These are phyloP conservation scores for Yamadazyma spencermartinsiae DNA, from an alignment of 1,139 yeast species.

Conservation along the genomic window DNA sequence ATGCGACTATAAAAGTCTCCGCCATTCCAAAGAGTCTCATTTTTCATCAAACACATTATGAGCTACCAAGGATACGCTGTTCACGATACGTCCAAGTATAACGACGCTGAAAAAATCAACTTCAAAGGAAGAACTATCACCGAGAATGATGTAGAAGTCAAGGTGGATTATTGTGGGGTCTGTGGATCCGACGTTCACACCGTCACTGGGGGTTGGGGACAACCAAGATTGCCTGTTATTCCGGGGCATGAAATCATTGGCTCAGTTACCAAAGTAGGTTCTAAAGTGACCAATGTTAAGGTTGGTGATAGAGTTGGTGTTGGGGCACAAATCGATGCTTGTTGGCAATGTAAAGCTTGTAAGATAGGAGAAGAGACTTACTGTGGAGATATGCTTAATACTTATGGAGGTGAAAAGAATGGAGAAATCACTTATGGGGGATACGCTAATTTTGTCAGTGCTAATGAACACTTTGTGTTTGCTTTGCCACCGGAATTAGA, in stretches of 20 bases:
- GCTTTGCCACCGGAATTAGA: conserved; percentile 52
- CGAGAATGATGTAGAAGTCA: conserved; percentile 46
- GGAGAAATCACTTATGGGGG: conserved; percentile 54
- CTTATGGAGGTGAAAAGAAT: conserved; percentile 41
- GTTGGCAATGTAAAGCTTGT: conserved; percentile 50
- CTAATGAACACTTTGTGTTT: conserved; percentile 51
- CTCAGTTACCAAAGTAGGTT: conserved; percentile 48
- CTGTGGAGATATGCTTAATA: conserved; percentile 41
- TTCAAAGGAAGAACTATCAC: conserved; percentile 42
- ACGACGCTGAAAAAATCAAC: conserved; percentile 40
- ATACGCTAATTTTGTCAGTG: conserved; percentile 53
- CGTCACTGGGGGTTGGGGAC: conserved; percentile 43
- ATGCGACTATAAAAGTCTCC: not conserved
- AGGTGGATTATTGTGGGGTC: conserved; percentile 54
- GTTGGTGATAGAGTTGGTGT: conserved; percentile 61
- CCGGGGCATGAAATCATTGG: conserved; percentile 55
- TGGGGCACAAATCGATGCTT: conserved; percentile 53
- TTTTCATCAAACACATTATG: conserved; percentile 1
- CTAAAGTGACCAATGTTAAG: conserved; percentile 41
- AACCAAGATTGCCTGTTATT: conserved; percentile 24
- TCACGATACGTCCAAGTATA: conserved; percentile 33
- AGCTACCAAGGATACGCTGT: conserved; percentile 16
- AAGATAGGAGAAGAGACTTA: conserved; percentile 44
- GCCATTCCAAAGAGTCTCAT: too few relatives aligned
- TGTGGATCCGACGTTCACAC: conserved; percentile 61